Base-by-base conservation (phyloP, 345 rosid species). In the Pistacia vera region DNA sequence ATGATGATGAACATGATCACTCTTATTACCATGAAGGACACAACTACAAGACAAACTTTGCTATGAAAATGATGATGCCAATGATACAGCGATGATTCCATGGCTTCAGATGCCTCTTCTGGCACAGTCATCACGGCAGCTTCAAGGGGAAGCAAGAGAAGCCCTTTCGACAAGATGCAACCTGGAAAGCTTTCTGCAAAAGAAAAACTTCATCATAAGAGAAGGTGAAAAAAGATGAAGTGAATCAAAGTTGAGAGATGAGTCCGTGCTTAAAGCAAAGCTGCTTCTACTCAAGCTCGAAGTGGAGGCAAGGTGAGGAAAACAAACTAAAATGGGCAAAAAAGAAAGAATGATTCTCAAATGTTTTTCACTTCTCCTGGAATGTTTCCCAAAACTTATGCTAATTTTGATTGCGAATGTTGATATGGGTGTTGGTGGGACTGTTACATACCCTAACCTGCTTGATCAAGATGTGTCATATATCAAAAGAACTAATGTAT, bases 21-120 rank as follows among this genome's bases (percentile, higher is more conserved):
- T 11, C 20, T 17, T 51, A 48, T 59, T 72, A 79, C 55, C 60
- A 71, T 8, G 79, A 68, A 44, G 54, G 57, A 63, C 66, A 76
- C 54, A 18, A 68, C 71, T 36, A 63, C 61, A 44, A 64, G 74
- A 81, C 68, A 35, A 80, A 36, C 6, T 55, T 58, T 76, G 73
- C 58, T 64, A 49, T 30, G 69, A 56, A 28, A 73, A 76, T 12
- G 66, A 68, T 25, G 55, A 69, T 70, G 60, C 33, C 75, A 74
- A 63, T 63, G 77, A 71, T 60, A 86, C 71, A 88, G 90, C 56
- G 95, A 89, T 83, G 93, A 89, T 55, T 91, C 95, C 0, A 88
- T 91, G 95, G 85, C 88, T 55, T 91, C 93, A 36, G 95, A 91
- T 77, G 95, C 95, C 54, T 89, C 93, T 22, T 91, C 95, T 5